phyloP scores from a whole-genome alignment of 805 yeast species.

The Ogataea parapolymorpha region DNA sequence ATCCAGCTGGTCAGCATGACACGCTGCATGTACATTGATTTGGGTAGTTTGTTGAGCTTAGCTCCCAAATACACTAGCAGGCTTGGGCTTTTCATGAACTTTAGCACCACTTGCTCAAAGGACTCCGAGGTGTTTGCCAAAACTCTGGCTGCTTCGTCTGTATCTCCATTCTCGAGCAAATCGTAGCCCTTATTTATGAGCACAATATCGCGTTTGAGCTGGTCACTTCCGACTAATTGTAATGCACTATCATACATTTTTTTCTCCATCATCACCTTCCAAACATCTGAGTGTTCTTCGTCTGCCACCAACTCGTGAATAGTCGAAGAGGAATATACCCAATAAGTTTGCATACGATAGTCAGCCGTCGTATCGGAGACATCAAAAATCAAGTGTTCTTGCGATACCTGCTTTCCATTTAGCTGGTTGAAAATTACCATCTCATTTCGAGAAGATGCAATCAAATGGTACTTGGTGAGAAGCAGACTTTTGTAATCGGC shows the following conservation, averaged over 20 bases:
- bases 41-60: slow-evolving; percentile 37
- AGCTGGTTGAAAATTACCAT: slow-evolving; percentile 48
- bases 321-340: slow-evolving; percentile 63
- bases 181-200: slow-evolving; percentile 53
- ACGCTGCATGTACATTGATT: slow-evolving; percentile 39
- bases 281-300: slow-evolving; percentile 69
- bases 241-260: slow-evolving; percentile 66
- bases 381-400: slow-evolving; percentile 30
- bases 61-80: slow-evolving; percentile 43
- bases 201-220: slow-evolving; percentile 45
- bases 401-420: slow-evolving; percentile 43
- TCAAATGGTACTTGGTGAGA: slow-evolving; percentile 53
- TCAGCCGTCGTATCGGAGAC: slow-evolving; percentile 47
- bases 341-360: slow-evolving; percentile 52
- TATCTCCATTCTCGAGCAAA: slow-evolving; percentile 31
- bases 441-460: slow-evolving; percentile 42
- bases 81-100: slow-evolving; percentile 44
- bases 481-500: slow-evolving; percentile 31
- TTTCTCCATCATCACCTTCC: slow-evolving; percentile 59
- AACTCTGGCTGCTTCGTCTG: slow-evolving; percentile 46
- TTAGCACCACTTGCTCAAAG: slow-evolving; percentile 65
- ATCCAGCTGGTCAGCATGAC: slow-evolving; percentile 63
- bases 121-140: slow-evolving; percentile 64
- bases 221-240: slow-evolving; percentile 33
- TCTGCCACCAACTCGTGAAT: slow-evolving; percentile 71